A percentile compares a stretch with the other conserved stretches of the same genome.
Evolutionary conservation across 2,329 filamentous ascomycete genomes (phyloP).

Genomic region (Pseudogymnoascus sp.): DNA sequence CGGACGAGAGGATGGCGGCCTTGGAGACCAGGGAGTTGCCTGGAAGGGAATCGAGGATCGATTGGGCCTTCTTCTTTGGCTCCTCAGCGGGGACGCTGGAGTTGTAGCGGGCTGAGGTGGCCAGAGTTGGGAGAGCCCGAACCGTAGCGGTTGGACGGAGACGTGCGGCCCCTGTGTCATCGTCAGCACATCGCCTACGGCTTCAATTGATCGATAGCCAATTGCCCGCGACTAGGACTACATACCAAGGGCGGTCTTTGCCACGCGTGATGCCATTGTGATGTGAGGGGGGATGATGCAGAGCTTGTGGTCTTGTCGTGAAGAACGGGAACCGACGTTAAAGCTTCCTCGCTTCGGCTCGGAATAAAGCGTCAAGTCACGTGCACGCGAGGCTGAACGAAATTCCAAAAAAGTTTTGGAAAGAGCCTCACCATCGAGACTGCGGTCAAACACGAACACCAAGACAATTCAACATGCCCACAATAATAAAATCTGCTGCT

Average conservation of each 20-base stretch:
- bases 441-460: constrained; percentile 6
- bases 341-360: constrained; percentile 10
- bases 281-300: constrained; percentile 48
- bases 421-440: constrained; percentile 4
- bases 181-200: constrained; percentile 15
- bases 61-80: constrained; percentile 94
- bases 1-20: constrained; percentile 91
- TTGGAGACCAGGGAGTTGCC: constrained; percentile 90
- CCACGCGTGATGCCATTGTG: constrained; percentile 97
- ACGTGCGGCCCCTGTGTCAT: constrained; percentile 63
- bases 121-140: constrained; percentile 67
- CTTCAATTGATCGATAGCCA: constrained; percentile 8
- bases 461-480: constrained; percentile 21
- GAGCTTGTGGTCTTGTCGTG: constrained; percentile 24
- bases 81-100: constrained; percentile 76
- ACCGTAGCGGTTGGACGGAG: constrained; percentile 73
- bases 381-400: constrained; percentile 9
- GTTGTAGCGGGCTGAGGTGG: constrained; percentile 56
- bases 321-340: constrained; percentile 20
- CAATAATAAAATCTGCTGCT: constrained; percentile 12
- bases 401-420: constrained; percentile 12
- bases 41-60: constrained; percentile 85
- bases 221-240: constrained; percentile 24
- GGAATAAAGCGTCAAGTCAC: constrained; percentile 8
- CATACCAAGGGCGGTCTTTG: constrained; percentile 90